Conservation (phyloP, 495 filamentous ascomycete species). For the Entonaema liquescens region DNA sequence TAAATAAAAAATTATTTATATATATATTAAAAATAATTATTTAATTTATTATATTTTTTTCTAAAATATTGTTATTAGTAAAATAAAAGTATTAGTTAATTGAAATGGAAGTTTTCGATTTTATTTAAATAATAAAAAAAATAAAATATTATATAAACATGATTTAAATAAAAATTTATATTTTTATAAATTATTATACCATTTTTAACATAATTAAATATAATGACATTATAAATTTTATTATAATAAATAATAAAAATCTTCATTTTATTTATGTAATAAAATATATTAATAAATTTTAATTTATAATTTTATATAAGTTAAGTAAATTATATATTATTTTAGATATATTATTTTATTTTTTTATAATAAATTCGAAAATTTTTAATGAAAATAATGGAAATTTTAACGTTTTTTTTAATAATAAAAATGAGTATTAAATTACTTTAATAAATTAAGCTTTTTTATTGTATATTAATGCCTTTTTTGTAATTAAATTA, state of each 20-base stretch:
- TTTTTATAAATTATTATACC: slow-evolving; percentile 1
- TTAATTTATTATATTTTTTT: slow-evolving; percentile 3
- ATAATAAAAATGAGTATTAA: slow-evolving; percentile 6
- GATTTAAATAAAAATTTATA: slow-evolving; percentile 8
- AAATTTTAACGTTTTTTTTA: not conserved
- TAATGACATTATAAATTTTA: slow-evolving; percentile 1
- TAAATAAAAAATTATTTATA: slow-evolving; percentile 1
- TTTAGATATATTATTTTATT: too few relatives aligned
- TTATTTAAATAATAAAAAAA: not conserved
- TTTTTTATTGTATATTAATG: too few relatives aligned
- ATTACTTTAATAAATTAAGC: too few relatives aligned
- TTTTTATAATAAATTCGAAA: not conserved
- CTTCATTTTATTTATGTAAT: not conserved
- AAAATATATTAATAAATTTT: too few relatives aligned
- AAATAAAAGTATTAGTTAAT: too few relatives aligned
- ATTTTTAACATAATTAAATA: slow-evolving; percentile 7
- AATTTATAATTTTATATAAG: too few relatives aligned
- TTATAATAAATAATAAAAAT: not conserved
- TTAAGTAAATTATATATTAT: too few relatives aligned
- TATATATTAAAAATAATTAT: not conserved
- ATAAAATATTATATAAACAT: slow-evolving; percentile 10
- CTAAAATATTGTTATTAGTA: too few relatives aligned
- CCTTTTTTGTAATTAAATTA: too few relatives aligned
- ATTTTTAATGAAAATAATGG: too few relatives aligned
- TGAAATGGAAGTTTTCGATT: not conserved